Percentiles rank a stretch among this genome's conserved stretches.
Conservation (phyloP, 192 early-diverging fungal genomes). For the Glomus cerebriforme region DNA sequence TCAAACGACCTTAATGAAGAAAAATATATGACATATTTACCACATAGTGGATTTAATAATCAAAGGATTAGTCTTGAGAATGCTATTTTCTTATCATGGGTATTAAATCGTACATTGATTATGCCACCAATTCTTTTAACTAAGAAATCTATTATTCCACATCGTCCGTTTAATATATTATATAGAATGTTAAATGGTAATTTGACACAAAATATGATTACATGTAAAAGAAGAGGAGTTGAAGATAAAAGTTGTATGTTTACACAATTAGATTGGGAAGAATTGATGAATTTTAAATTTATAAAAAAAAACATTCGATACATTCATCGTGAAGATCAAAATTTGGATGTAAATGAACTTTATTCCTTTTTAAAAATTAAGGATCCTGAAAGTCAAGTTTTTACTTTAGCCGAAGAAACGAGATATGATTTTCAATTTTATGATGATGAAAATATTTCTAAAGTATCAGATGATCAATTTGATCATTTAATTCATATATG, state of each 20-base stretch:
- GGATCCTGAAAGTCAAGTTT: background rate
- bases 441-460: background rate
- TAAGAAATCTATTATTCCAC: background rate
- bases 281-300: slow-evolving; percentile 3
- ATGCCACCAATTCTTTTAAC: slow-evolving; percentile 45
- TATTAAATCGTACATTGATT: slow-evolving; percentile 48
- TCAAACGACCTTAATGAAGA: background rate
- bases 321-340: background rate
- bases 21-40: slow-evolving; percentile 37
- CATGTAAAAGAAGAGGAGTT: background rate
- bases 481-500: slow-evolving; percentile 41
- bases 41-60: slow-evolving; percentile 51
- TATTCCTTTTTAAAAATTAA: background rate
- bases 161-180: slow-evolving; percentile 7
- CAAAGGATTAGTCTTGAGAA: slow-evolving; percentile 48
- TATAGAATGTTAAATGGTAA: background rate
- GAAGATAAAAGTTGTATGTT: background rate
- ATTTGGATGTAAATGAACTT: background rate
- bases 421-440: background rate
- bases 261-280: background rate
- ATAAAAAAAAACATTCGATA: background rate
- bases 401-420: background rate
- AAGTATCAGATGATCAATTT: slow-evolving; percentile 37
- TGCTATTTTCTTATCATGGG: slow-evolving; percentile 43
- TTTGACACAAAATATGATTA: background rate